A percentile compares a stretch with the other conserved stretches of the same genome.
These are phyloP conservation scores for Fomitopsis schrenkii DNA, from an alignment of 1,284 basidiomycete species.

Conservation along the genomic window DNA sequence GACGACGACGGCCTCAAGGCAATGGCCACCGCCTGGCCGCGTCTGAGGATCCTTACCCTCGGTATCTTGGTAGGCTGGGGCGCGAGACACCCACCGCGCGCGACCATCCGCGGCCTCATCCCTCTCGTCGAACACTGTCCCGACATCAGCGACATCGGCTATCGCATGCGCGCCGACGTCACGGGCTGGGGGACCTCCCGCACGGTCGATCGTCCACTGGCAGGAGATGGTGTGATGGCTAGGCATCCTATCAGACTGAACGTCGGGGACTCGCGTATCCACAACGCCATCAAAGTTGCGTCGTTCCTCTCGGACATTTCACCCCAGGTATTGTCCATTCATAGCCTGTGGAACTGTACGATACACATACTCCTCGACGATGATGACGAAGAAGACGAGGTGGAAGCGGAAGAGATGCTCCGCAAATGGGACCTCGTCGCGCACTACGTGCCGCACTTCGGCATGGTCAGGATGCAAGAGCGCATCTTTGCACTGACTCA, in stretches of 20 bases:
- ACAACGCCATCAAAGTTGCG: conserved; percentile 5
- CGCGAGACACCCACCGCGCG: not conserved
- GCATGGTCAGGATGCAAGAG: too few relatives aligned
- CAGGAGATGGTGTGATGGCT: too few relatives aligned
- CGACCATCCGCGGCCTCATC: conserved; percentile 3
- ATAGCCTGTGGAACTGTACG: not conserved
- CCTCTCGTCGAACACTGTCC: conserved; percentile 2
- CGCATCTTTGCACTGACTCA: too few relatives aligned
- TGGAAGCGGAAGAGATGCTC: too few relatives aligned
- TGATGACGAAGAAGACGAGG: not conserved
- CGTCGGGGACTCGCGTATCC: conserved; percentile 5
- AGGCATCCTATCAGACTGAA: not conserved
- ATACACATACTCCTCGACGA: not conserved
- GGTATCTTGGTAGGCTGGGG: not conserved
- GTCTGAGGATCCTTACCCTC: not conserved
- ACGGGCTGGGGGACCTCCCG: not conserved
- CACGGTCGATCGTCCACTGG: not conserved
- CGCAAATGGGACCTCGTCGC: too few relatives aligned
- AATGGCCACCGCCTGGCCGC: conserved; percentile 3
- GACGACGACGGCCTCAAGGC: not conserved
- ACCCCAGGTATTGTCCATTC: not conserved
- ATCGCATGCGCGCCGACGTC: not conserved
- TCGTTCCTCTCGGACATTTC: conserved; percentile 8
- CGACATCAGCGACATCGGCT: not conserved
- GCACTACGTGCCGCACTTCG: too few relatives aligned